Percentiles rank a stretch among this genome's conserved stretches.
phyloP scores from a whole-genome alignment of 2,329 filamentous ascomycete species.

The Colletotrichum agaves region DNA sequence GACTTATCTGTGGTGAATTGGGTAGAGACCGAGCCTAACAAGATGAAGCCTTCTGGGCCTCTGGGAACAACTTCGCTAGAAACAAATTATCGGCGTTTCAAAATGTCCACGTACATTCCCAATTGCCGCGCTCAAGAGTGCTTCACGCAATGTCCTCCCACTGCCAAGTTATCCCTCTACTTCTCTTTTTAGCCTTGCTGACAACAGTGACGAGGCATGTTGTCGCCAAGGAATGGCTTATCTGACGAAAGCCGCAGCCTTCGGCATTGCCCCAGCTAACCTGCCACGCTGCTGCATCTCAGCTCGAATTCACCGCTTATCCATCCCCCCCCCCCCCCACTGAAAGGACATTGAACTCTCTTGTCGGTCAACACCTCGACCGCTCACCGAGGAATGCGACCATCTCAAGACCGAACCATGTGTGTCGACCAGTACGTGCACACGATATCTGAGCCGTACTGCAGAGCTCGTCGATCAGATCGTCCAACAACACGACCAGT shows the following conservation, averaged over 20 bases:
- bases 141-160: too few species aligned
- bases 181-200: too few species aligned
- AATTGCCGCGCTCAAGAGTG: too few species aligned
- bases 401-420: constrained; percentile 1
- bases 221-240: constrained; percentile 30
- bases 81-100: too few species aligned
- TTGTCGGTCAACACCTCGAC: constrained; percentile 6
- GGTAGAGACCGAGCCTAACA: too few species aligned
- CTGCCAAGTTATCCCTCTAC: too few species aligned
- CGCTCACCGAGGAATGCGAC: constrained; percentile 25
- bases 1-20: too few species aligned
- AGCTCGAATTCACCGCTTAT: constrained; percentile 17
- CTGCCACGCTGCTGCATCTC: constrained; percentile 21
- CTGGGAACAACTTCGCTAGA: too few species aligned
- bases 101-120: too few species aligned
- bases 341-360: neutral
- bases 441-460: neutral
- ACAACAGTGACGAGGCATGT: constrained; percentile 21
- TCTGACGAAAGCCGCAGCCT: constrained; percentile 32
- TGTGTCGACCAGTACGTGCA: constrained; percentile 2
- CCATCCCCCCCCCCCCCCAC: neutral
- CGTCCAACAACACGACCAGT: constrained; percentile 3
- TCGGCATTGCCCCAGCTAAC: constrained; percentile 23
- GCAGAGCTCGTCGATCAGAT: constrained; percentile 20
- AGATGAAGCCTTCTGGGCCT: too few species aligned